Evolutionary conservation across 2,329 filamentous ascomycete species (phyloP).

Genomic region (Penicillium griseofulvum): DNA sequence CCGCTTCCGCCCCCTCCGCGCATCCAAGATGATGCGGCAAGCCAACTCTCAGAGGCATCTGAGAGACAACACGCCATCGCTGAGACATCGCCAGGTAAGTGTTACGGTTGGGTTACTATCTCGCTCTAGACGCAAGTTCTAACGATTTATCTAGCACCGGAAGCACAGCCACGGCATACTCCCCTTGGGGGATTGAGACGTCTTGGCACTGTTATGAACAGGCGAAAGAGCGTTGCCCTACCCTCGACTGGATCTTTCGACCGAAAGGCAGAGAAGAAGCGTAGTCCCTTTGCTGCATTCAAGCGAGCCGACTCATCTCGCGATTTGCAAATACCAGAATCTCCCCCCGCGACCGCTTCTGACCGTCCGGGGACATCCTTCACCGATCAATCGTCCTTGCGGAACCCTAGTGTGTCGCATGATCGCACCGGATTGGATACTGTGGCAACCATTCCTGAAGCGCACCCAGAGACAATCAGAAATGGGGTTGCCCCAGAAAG

Average conservation of each 20-base stretch:
- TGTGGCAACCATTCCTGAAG: conserved; percentile 20
- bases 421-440: conserved; percentile 22
- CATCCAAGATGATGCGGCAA: conserved; percentile 53
- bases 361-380: conserved; percentile 35
- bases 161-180: conserved; percentile 41
- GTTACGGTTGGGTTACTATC: too few relatives aligned
- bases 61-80: conserved; percentile 26
- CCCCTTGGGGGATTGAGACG: conserved; percentile 46
- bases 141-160: conserved; percentile 17
- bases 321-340: conserved; percentile 39
- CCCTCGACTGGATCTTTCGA: conserved; percentile 31
- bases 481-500: conserved; percentile 30
- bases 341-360: conserved; percentile 25
- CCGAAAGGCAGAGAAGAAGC: conserved; percentile 40
- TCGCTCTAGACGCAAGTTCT: neutral
- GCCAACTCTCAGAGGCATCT: conserved; percentile 54
- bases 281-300: conserved; percentile 44
- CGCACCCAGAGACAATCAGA: conserved; percentile 21
- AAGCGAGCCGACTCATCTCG: conserved; percentile 42
- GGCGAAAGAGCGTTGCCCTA: conserved; percentile 44
- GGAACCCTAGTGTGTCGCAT: conserved; percentile 27
- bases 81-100: conserved; percentile 38
- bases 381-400: conserved; percentile 26
- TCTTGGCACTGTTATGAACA: conserved; percentile 49
- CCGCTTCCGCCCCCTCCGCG: conserved; percentile 42